Evolutionary conservation across 2,329 filamentous ascomycete genomes (phyloP), one percentile per base, ranked within the genome.

Genomic region (Fonsecaea monophora): DNA sequence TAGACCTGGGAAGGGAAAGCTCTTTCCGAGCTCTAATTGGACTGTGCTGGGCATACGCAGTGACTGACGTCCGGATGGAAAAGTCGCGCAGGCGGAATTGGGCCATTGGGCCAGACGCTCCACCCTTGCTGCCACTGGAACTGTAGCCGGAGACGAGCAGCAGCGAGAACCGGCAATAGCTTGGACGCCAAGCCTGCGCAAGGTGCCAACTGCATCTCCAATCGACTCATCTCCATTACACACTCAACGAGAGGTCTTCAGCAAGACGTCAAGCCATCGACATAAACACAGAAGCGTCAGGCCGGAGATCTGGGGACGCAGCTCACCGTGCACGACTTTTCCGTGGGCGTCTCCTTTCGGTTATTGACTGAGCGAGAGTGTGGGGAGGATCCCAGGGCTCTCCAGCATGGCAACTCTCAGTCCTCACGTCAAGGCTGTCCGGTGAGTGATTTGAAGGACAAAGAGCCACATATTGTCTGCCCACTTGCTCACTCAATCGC

Each of bases 401-500:
- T 67, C 45, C 69, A 76, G 58, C 45, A 80, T 81, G 79, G 75
- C 78, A 68, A 74, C 68, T 12, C 56, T 72, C 55, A 69, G 62
- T 58, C 70, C 71, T 66, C 72, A 73, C 35, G 68, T 71, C 67
- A 75, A 77, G 69, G 70, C 77, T 64, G 78, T 77, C 56, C 73
- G 75, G 80, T 82, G 77, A 72, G 78, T 55, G 10, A 10, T 18
- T 37, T 13, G 18, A 45, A 40, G 55, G 58, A 54, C 68, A 63
- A 60, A 62, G 15, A 37, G 32, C 30, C 25, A 30, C 5, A 30
- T 18, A 13, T 21, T 35, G 70, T 65, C 25, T 9, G 21, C 53
- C 6, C 3, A 45, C 25, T 56, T 59, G 61, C 70, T 70, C 70
- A 78, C 77, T 73, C 78, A 10, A 12, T n/a, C 71, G 54, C 42